A percentile compares a stretch with the other conserved stretches of the same genome.
Evolutionary conservation across 306 rosid species (phyloP).

Genomic region (Castanopsis chinensis): DNA sequence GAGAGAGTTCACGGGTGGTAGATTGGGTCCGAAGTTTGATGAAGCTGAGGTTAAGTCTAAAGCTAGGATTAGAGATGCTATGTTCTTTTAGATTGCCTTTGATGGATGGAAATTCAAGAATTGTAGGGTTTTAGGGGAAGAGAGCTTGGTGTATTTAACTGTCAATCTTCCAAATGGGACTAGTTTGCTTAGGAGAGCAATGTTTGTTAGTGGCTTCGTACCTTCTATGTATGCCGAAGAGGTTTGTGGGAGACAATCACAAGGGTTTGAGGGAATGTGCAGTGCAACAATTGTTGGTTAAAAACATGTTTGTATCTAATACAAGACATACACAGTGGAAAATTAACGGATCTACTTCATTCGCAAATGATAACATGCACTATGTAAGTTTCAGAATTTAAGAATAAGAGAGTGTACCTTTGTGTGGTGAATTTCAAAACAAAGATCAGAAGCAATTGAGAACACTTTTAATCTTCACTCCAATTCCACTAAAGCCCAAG

Average conservation of each 20-base stretch:
- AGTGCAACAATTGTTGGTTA: conserved; percentile 59
- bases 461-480: too few species aligned
- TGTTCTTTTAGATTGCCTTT: conserved; percentile 77
- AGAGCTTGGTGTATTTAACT: conserved; percentile 55
- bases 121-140: conserved; percentile 30
- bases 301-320: too few species aligned
- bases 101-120: conserved; percentile 76
- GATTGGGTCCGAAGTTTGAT: conserved; percentile 59
- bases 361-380: too few species aligned
- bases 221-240: conserved; percentile 79
- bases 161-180: conserved; percentile 93
- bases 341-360: too few species aligned
- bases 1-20: conserved; percentile 48
- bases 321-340: too few species aligned
- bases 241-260: conserved; percentile 72
- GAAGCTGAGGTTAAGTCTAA: conserved; percentile 74
- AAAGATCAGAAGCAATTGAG: too few species aligned
- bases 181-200: conserved; percentile 64
- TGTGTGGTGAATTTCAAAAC: too few species aligned
- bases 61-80: conserved; percentile 69
- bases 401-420: too few species aligned
- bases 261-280: conserved; percentile 70
- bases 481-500: too few species aligned
- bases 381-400: too few species aligned
- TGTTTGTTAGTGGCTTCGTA: conserved; percentile 60